Base-by-base conservation (phyloP, 129 eudicot genomes). In the Daucus carota region DNA sequence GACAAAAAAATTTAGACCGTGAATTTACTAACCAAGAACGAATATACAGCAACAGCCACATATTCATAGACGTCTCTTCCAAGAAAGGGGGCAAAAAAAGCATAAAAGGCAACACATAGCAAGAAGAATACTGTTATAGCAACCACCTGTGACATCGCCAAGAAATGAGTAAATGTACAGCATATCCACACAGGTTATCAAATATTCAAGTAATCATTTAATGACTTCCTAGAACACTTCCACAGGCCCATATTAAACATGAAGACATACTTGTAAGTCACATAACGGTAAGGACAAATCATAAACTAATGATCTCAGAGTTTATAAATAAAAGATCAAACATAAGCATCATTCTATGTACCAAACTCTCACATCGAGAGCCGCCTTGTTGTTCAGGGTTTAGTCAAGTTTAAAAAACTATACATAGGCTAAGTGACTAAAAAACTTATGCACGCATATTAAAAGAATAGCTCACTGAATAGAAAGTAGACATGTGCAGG, bases 1-100 rank as follows among this genome's bases (percentile, higher is more conserved):
- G 31, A 52, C 20, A 0, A 18, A 29, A 22, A 45, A 44, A 22
- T 20, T 47, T 29, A 32, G 42, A 38, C 38, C 38, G 48, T 68
- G 44, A 36, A 57, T 34, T 38, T 44, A 34, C 80, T 84, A 79
- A 90, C 98, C 92, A 92, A 78, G 83, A 90, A 90, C 14, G 96
- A 88, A 79, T 92, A 92, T 70, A 90, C 86, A 83, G 89, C 92
- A 17, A 85, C 76, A 17, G 96, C 96, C 9, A 92, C 57, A 50
- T 88, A 87, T 76, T 90, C 91, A 54, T 85, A 93, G 74, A 85
- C 83, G 52, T 84, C 86, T 78, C 88, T 90, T 65, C 97, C 96
- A 67, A 93, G 89, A 82, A 93, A 93, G 17, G 98, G 98, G n/a
- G 98, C 96, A 77, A 90, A 93, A 78, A 93, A 93, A 29, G 91